phyloP scores from a whole-genome alignment of 192 early-diverging fungal species.

The Linnemannia exigua region DNA sequence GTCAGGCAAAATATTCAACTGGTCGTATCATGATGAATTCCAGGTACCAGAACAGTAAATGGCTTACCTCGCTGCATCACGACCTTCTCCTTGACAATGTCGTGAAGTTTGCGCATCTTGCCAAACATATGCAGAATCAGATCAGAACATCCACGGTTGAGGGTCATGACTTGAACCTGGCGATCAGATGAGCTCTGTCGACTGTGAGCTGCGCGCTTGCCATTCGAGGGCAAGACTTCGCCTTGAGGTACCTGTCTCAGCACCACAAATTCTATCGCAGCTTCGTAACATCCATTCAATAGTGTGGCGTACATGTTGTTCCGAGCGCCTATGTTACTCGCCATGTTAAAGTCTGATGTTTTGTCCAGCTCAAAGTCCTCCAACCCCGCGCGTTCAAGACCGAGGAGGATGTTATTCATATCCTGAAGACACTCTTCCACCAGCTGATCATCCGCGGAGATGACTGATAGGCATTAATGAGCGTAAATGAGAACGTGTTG shows the following conservation, averaged over 20 bases:
- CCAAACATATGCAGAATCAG: slow-evolving; percentile 61
- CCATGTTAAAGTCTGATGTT: slow-evolving; percentile 72
- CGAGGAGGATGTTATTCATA: slow-evolving; percentile 49
- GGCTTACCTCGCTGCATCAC: slow-evolving; percentile 58
- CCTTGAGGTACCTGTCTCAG: slow-evolving; percentile 17
- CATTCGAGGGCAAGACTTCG: slow-evolving; percentile 7
- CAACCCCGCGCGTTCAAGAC: slow-evolving; percentile 68
- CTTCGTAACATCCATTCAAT: slow-evolving; percentile 72
- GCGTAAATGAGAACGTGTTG: background rate
- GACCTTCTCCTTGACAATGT: slow-evolving; percentile 61
- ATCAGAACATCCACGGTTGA: slow-evolving; percentile 46
- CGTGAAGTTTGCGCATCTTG: slow-evolving; percentile 58
- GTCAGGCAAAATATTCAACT: background rate
- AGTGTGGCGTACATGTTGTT: slow-evolving; percentile 67
- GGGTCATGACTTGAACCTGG: background rate
- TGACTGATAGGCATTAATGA: background rate
- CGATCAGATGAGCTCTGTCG: background rate
- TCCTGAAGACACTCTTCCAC: slow-evolving; percentile 32
- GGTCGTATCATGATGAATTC: background rate
- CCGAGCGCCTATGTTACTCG: slow-evolving; percentile 63
- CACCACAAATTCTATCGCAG: slow-evolving; percentile 56
- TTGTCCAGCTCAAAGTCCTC: slow-evolving; percentile 78
- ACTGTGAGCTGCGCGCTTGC: slow-evolving; percentile 22
- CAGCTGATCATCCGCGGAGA: slow-evolving; percentile 23
- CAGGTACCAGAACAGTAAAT: background rate